Evolutionary conservation across 495 filamentous ascomycete genomes (phyloP), one percentile per base, ranked within the genome.

Genomic region (Wilcoxina mikolae): DNA sequence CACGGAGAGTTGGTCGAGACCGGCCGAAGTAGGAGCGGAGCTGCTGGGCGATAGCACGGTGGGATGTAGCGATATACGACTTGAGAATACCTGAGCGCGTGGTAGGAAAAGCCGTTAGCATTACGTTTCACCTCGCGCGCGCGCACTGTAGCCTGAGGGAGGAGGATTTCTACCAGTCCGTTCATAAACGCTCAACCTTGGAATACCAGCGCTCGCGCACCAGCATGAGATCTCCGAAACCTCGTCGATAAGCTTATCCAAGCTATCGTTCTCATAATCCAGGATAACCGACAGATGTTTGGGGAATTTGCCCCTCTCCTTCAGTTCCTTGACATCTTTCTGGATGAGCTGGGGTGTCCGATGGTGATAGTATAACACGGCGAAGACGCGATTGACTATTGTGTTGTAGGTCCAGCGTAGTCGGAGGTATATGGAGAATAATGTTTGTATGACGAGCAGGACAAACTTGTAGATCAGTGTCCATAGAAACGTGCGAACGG

Each of bases 311-410:
- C 51, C 51, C 5, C 41, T 25, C 38, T 43, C 51, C 12, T 69
- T 76, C 44, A 93, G 72, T 2, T 70, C 74, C 59, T 76, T 80
- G 11, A 94, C 83, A 72, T 96, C 89, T 57, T 81, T 77, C 59
- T 79, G 76, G 58, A 99, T 93, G 55, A 94, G 73, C 70, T 94
- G 85, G 17, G 91, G 91, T 1, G 88, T 90, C 42, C 84, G 81
- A 68, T 96, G 89, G 68, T 96, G 93, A 70, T 99, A 85, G 62
- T 87, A 84, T 23, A 88, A 73, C 56, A 96, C 73, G 10, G 87
- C 81, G 58, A 87, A 74, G 51, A 88, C 68, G 25, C 81, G 80
- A 65, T 88, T 80, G 44, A 79, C 69, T 31, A 91, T 72, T 23
- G 79, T 79, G 68, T 89, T 84, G 65, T 85, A 93, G 31, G 78